phyloP scores from a whole-genome alignment of 1,284 basidiomycete genomes.

The Athelia sp. region DNA sequence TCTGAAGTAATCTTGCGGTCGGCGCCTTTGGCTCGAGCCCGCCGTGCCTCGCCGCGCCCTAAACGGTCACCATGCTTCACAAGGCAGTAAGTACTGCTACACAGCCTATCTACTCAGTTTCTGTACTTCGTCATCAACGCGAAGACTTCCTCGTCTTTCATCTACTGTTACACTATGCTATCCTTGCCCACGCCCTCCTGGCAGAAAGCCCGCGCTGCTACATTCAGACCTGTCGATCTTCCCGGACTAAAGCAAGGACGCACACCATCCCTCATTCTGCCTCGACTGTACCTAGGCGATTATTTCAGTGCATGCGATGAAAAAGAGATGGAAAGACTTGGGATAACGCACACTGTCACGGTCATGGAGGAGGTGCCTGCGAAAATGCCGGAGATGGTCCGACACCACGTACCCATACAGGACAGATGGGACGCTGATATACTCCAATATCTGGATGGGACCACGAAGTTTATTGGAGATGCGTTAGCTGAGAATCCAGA shows the following conservation, averaged over 20 bases:
- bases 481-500: conserved; percentile 48
- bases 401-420: conserved; percentile 50
- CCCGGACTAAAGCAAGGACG: conserved; percentile 19
- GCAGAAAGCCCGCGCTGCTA: background rate
- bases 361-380: conserved; percentile 47
- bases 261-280: conserved; percentile 44
- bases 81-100: no score
- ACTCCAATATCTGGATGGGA: conserved; percentile 48
- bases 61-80: no score
- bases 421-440: conserved; percentile 55
- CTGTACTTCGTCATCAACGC: no score
- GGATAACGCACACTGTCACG: conserved; percentile 69
- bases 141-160: no score
- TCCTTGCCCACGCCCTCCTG: background rate
- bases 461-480: conserved; percentile 58
- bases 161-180: background rate
- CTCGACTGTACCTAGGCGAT: conserved; percentile 64
- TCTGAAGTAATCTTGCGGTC: no score
- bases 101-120: no score
- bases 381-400: conserved; percentile 39
- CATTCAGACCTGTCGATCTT: background rate
- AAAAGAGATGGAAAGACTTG: conserved; percentile 41
- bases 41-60: no score
- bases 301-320: conserved; percentile 46
- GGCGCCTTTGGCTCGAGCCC: no score